Evolutionary conservation across 495 filamentous ascomycete genomes (phyloP), one percentile per base, ranked within the genome.

Genomic region (Extremus antarcticus): DNA sequence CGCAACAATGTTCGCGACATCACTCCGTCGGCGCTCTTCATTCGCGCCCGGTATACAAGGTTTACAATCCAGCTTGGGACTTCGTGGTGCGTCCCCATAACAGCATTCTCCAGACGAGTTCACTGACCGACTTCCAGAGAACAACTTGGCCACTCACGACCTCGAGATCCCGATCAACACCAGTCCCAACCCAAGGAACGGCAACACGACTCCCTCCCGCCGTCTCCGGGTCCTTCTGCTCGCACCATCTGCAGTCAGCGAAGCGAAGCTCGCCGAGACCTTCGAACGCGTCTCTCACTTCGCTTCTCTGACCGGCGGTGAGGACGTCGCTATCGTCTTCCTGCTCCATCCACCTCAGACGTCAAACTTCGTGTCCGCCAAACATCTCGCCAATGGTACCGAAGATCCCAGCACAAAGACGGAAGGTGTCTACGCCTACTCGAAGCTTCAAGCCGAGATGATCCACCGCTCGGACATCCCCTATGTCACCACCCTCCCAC

Each of bases 401-500:
- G 55, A 69, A 61, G 56, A 65, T 40, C 69, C 74, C 23, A 38
- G 60, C 43, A 57, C 69, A 61, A 53, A 64, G 59, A 66, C 73
- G 38, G 66, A 73, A 61, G 87, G 90, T 73, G 82, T 95, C 52
- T 66, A 71, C 15, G 70, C 80, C 50, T 80, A 91, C 35, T 90
- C 92, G 73, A 40, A 64, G 20, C 81, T 94, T 40, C 87, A 94
- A 79, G 81, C 81, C 57, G 57, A 77, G 50, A 79, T 95, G 24
- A 69, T 87, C 65, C 62, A 67, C 45, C 76, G 85, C 53, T 74
- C 78, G 46, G 71, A 73, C 48, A 60, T 70, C 0, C 73, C 76
- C 25, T 65, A 68, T 59, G 71, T 75, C 0, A 72, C 76, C 10
- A 72, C 82, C 63, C 87, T 88, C 0, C 90, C 88, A 0, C 83